A percentile compares a stretch with the other conserved stretches of the same genome.
Conservation (phyloP, 148 eudicot species). For the Cornus controversa region DNA sequence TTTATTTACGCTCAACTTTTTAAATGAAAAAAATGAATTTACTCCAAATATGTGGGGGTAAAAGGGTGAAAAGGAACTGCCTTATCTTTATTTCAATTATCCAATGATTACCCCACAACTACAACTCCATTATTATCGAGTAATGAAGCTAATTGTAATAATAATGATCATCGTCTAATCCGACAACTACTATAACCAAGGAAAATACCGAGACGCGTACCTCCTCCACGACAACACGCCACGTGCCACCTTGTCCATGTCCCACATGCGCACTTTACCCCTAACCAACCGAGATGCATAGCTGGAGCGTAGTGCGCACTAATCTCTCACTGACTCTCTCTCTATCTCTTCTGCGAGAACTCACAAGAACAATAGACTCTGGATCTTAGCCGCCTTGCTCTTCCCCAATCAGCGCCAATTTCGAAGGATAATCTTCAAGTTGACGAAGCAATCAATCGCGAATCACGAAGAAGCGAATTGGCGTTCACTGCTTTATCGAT, state of each 20-base stretch:
- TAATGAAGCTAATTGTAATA: too few relatives aligned
- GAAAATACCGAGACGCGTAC: neutral
- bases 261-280: conserved; percentile 9
- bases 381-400: neutral
- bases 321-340: neutral
- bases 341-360: neutral
- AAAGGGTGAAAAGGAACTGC: too few relatives aligned
- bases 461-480: neutral
- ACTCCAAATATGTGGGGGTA: too few relatives aligned
- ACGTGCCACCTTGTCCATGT: neutral
- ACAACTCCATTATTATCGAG: too few relatives aligned
- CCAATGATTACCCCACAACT: too few relatives aligned
- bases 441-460: neutral
- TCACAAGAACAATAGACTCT: neutral
- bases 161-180: neutral
- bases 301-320: conserved; percentile 11
- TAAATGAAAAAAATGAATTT: too few relatives aligned
- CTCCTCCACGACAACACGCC: neutral
- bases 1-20: too few relatives aligned
- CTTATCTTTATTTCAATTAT: too few relatives aligned
- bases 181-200: neutral
- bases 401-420: neutral
- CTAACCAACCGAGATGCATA: conserved; percentile 8
- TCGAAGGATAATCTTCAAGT: neutral
- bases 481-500: neutral